Evolutionary conservation across 352 stramenopile species (phyloP).

Genomic region (Pythium angustatum): DNA sequence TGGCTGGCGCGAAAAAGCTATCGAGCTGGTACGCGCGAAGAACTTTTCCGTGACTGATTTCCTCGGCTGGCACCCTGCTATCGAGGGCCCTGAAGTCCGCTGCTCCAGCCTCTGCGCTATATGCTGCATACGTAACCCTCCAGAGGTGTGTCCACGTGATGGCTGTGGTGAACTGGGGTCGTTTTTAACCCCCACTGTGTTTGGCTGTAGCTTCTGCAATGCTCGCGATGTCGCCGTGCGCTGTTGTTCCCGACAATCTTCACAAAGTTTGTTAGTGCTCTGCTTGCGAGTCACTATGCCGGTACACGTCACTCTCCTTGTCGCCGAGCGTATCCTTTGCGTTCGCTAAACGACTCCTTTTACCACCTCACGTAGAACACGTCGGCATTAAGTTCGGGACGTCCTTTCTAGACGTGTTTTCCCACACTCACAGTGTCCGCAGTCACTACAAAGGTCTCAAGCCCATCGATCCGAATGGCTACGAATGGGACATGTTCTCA

Average conservation of each 20-base stretch:
- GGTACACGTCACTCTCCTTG: constrained; percentile 35
- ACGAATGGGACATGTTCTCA: constrained; percentile 61
- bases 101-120: constrained; percentile 74
- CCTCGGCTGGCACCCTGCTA: constrained; percentile 78
- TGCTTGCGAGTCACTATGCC: constrained; percentile 74
- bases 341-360: background rate
- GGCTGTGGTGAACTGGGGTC: background rate
- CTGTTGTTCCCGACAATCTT: constrained; percentile 74
- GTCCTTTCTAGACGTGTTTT: constrained; percentile 71
- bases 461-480: constrained; percentile 61
- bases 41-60: constrained; percentile 76
- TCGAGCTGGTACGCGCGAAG: constrained; percentile 55
- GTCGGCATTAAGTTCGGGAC: constrained; percentile 72
- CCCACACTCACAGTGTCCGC: constrained; percentile 66
- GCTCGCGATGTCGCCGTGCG: constrained; percentile 53
- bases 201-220: constrained; percentile 30
- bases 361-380: constrained; percentile 42
- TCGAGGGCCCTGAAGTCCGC: constrained; percentile 67
- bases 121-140: constrained; percentile 74
- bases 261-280: constrained; percentile 73
- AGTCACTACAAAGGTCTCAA: constrained; percentile 69
- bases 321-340: background rate
- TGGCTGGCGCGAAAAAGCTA: constrained; percentile 47
- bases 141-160: constrained; percentile 37
- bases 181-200: background rate